Base-by-base conservation (phyloP, 805 yeast species). In the Kazachstania bromeliacearum region DNA sequence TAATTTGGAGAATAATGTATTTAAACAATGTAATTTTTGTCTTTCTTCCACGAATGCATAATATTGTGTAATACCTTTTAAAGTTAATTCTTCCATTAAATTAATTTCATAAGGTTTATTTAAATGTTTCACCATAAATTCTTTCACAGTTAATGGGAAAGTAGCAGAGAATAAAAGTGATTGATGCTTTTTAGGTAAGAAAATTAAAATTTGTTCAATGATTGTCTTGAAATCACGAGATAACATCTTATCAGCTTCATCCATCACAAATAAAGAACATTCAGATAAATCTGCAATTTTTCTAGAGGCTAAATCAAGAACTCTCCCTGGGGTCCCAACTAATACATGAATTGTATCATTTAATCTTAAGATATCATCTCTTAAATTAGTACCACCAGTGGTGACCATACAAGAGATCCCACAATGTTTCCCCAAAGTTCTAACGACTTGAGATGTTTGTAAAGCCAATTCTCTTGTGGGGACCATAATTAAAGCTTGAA, bases 271-370 rank as follows among this genome's bases (percentile, higher is more conserved):
- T 59, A 85, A 69, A 31, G 82, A 79, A 63, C 95, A 85, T 43
- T 80, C 82, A 37, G 84, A 77, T 41, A 92, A 73, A 56, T 89
- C 94, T 9, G 95, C 95, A 37, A 89, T 70, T 36, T 73, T 70
- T 67, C 95, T 80, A 22, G 87, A 73, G 5, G 96, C 96, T 56
- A 92, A 74, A 63, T 92, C 98, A 42, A 92, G 72, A 26, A 92
- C 88, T 69, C 98, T 79, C 50, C 98, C 98, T 2, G 97, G 97
- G 23, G 98, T 92, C 46, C 96, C 98, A 29, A 92, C 98, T 42
- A 92, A 66, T 28, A 92, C 75, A 60, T 92, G 97, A 26, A 92
- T 96, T 9, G 94, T 80, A 35, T 89, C 97, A 53, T 83, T 76
- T 51, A 92, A 70, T 70, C 98, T 80, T 53, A 92, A 61, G 52